These are phyloP conservation scores for Ophiostoma angusticollis DNA, from an alignment of 2,329 filamentous ascomycete species.

Conservation along the genomic window DNA sequence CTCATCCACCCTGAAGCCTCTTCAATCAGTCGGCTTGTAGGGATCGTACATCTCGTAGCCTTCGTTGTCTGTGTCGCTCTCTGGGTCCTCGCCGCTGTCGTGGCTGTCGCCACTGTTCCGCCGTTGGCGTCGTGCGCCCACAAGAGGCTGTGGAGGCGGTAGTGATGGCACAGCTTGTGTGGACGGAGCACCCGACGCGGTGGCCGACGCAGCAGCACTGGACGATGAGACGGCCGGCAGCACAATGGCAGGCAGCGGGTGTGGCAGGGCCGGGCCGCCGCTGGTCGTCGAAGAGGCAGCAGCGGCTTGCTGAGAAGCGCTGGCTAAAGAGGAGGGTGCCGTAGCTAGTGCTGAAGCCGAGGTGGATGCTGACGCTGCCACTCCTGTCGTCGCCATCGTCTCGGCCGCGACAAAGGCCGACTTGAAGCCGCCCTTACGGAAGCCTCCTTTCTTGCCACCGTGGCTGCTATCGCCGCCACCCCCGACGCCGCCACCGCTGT, in stretches of 20 bases:
- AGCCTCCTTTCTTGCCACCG: conserved; percentile 25
- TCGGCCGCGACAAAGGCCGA: conserved; percentile 52
- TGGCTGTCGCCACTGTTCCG: too few relatives aligned
- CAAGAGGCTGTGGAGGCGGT: not conserved
- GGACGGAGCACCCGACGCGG: too few relatives aligned
- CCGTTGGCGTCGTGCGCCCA: too few relatives aligned
- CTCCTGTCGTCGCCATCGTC: conserved; percentile 24
- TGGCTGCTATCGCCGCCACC: conserved; percentile 17
- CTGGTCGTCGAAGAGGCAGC: too few relatives aligned
- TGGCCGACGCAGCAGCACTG: too few relatives aligned
- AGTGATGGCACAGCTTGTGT: too few relatives aligned
- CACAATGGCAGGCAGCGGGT: too few relatives aligned
- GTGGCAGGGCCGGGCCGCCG: too few relatives aligned
- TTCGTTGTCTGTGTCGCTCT: conserved; percentile 57
- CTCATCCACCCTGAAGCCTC: too few relatives aligned
- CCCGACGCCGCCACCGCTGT: conserved; percentile 15
- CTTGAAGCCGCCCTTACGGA: conserved; percentile 67
- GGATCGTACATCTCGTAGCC: conserved; percentile 58
- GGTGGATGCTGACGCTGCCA: not conserved
- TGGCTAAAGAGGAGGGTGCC: not conserved
- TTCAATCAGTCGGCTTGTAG: conserved; percentile 45
- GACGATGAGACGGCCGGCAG: too few relatives aligned
- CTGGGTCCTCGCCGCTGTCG: conserved; percentile 17
- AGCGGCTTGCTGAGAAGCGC: too few relatives aligned
- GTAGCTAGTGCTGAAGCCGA: too few relatives aligned